A percentile compares a stretch with the other conserved stretches of the same genome.
phyloP scores from a whole-genome alignment of 2,329 filamentous ascomycete genomes.

The Dactylonectria estremocensis region DNA sequence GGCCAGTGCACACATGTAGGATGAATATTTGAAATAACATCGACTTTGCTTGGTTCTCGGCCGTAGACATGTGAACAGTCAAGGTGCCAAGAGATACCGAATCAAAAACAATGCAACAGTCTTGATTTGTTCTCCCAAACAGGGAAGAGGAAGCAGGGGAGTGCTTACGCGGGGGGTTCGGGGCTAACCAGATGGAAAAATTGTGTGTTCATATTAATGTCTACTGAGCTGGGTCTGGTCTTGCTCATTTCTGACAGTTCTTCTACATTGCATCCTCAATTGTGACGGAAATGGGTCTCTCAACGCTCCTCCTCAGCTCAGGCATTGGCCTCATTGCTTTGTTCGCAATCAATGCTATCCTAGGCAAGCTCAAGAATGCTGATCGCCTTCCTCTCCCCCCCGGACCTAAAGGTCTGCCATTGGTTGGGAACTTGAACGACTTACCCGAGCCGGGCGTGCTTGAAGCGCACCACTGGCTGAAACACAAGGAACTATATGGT shows the following conservation, averaged over 20 bases:
- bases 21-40: background rate
- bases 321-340: background rate
- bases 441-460: constrained; percentile 24
- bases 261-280: background rate
- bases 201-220: constrained; percentile 6
- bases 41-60: background rate
- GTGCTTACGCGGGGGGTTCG: background rate
- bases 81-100: background rate
- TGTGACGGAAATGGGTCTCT: background rate
- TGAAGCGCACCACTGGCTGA: constrained; percentile 40
- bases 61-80: background rate
- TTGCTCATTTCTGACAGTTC: background rate
- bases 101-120: background rate
- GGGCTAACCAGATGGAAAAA: background rate
- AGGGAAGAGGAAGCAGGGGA: background rate
- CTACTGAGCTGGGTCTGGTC: background rate
- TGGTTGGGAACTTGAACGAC: constrained; percentile 35
- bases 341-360: background rate
- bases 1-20: too few species aligned
- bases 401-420: constrained; percentile 35
- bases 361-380: background rate
- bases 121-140: background rate
- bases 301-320: background rate
- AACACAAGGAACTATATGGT: constrained; percentile 39
- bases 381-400: constrained; percentile 27